These are phyloP conservation scores for Sugiyamaella smithiae DNA, from an alignment of 805 yeast species.

Conservation along the genomic window DNA sequence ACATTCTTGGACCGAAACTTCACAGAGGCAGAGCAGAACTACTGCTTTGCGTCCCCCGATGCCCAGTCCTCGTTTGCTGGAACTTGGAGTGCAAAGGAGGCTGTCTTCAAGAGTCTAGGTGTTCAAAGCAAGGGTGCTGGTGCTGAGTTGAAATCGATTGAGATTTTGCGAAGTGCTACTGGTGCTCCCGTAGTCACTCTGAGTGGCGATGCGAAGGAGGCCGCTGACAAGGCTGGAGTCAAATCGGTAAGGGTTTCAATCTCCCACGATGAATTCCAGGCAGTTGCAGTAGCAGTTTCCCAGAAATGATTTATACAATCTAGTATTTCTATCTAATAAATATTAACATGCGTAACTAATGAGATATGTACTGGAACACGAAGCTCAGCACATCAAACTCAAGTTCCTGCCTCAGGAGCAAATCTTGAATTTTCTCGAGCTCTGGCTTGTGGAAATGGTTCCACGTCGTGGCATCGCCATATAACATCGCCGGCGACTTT, in stretches of 20 bases:
- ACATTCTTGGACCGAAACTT: constrained; percentile 92
- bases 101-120: constrained; percentile 93
- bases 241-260: constrained; percentile 78
- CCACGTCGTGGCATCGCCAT: constrained; percentile 98
- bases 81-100: constrained; percentile 99
- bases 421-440: constrained; percentile 68
- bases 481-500: constrained; percentile 81
- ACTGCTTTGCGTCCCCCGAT: constrained; percentile 70
- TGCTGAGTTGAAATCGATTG: constrained; percentile 88
- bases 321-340: constrained; percentile 1
- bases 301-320: constrained; percentile 17
- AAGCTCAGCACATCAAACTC: constrained; percentile 69
- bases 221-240: constrained; percentile 71
- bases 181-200: constrained; percentile 83
- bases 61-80: constrained; percentile 94
- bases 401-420: constrained; percentile 69
- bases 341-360: constrained; percentile 33
- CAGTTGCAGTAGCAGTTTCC: constrained; percentile 90
- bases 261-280: constrained; percentile 95
- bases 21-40: constrained; percentile 72
- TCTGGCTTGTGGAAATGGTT: constrained; percentile 74
- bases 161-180: constrained; percentile 62
- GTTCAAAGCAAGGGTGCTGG: constrained; percentile 92
- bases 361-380: constrained; percentile 93
- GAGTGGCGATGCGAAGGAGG: constrained; percentile 69